A percentile compares a stretch with the other conserved stretches of the same genome.
Conservation (phyloP, 108 stramenopile species). For the Discostella pseudostelligera region DNA sequence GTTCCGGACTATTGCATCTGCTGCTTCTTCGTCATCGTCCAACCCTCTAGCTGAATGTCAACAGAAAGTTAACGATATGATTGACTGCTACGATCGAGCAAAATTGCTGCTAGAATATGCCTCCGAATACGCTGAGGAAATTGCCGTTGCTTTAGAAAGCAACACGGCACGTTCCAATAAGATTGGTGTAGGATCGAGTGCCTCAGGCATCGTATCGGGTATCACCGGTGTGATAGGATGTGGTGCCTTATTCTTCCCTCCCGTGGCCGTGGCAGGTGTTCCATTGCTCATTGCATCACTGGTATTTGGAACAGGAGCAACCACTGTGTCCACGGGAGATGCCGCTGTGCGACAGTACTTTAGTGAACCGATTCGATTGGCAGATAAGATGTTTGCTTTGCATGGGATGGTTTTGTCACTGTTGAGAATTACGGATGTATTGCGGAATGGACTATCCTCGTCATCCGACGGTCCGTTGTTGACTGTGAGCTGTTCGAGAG, state of each 20-base stretch:
- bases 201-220: slow-evolving; percentile 62
- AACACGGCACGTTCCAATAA: slow-evolving; percentile 51
- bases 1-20: slow-evolving; percentile 49
- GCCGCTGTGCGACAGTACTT: slow-evolving; percentile 59
- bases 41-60: slow-evolving; percentile 21
- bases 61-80: slow-evolving; percentile 49
- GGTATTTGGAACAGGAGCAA: slow-evolving; percentile 69
- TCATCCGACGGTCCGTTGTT: no score
- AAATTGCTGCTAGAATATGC: slow-evolving; percentile 55
- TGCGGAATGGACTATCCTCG: slow-evolving; percentile 48
- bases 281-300: slow-evolving; percentile 68
- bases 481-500: slow-evolving; percentile 27
- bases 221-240: slow-evolving; percentile 61
- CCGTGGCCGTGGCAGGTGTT: slow-evolving; percentile 53
- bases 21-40: slow-evolving; percentile 9
- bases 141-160: slow-evolving; percentile 45
- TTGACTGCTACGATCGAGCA: slow-evolving; percentile 74
- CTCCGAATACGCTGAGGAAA: slow-evolving; percentile 53
- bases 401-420: slow-evolving; percentile 63
- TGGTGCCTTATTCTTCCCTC: slow-evolving; percentile 63
- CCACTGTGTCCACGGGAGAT: slow-evolving; percentile 56
- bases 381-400: slow-evolving; percentile 62
- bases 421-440: slow-evolving; percentile 53
- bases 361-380: slow-evolving; percentile 64
- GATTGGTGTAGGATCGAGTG: slow-evolving; percentile 51